Base-by-base conservation (phyloP, 495 filamentous ascomycete genomes). In the Parmelia sp. region DNA sequence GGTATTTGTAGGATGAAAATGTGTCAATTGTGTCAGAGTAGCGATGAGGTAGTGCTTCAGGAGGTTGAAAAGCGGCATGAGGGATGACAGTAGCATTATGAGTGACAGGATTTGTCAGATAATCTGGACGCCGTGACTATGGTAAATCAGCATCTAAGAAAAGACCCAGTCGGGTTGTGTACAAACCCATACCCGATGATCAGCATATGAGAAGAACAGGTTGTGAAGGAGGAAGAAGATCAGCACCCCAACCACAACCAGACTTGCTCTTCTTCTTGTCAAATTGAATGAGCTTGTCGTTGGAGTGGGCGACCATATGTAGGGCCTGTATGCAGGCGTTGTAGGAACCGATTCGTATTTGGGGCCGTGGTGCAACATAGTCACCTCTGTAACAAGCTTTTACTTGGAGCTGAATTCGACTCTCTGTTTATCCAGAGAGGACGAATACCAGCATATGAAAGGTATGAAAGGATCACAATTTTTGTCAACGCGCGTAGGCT, bases 1-100 rank as follows among this genome's bases (percentile, higher is more conserved):
- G 72, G 65, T 76, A 78, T 61, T 77, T 78, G 71, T 76, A 78
- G 35, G 29, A 65, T 25, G 62, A 60, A 49, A 78, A 78, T 7
- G 74, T 73, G 64, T 78, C 76, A 44, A 74, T 69, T 4, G 60
- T 71, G 65, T 78, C 76, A 11, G 74, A 64, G 35, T 60, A 44
- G 31, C 76, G 76, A 61, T 78, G 71, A 35, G 67, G 35, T 33
- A 73, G 44, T 17, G 62, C 39, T 42, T 78, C 76, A 12, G 75
- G 73, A 40, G 76, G 74, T 57, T 74, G 74, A 51, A 77, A 77
- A 9, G 74, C 74, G 25, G 74, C 72, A 47, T 71, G 63, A 4
- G 71, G 69, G 44, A 72, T 25, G 31, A 63, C 27, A 5, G 71
- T 76, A 4, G 65, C 58, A 31, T 73, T 71, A 42, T 68, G 68